phyloP scores from a whole-genome alignment of 2,329 filamentous ascomycete species.

The Xylaria sp. region DNA sequence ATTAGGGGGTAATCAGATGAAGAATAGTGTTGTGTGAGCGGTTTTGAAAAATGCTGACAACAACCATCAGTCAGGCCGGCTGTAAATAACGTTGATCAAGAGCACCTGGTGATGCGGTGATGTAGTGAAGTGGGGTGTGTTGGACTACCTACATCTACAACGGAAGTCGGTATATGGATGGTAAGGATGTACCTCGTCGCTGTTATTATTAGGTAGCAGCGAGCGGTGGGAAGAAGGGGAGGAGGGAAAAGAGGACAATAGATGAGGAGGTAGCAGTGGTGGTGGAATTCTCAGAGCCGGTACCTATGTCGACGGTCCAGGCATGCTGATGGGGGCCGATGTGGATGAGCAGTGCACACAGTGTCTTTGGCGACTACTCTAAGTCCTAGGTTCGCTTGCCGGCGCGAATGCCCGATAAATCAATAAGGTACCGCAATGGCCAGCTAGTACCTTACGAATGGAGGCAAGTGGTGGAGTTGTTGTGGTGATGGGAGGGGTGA shows the following conservation, averaged over 20 bases:
- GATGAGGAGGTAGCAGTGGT: conserved; percentile 26
- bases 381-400: conserved; percentile 32
- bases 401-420: conserved; percentile 29
- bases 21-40: conserved; percentile 33
- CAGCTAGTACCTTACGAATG: conserved; percentile 28
- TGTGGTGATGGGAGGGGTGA: conserved; percentile 27
- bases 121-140: conserved; percentile 37
- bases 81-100: conserved; percentile 36
- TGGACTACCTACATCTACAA: conserved; percentile 24
- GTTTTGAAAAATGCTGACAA: conserved; percentile 32
- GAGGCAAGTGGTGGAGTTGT: conserved; percentile 34
- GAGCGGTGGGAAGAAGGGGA: conserved; percentile 10
- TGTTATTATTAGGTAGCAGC: conserved; percentile 29
- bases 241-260: conserved; percentile 18
- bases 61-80: conserved; percentile 37
- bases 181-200: conserved; percentile 20
- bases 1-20: conserved; percentile 27
- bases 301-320: conserved; percentile 34
- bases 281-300: conserved; percentile 33
- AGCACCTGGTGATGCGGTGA: conserved; percentile 36
- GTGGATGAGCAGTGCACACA: conserved; percentile 37
- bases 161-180: conserved; percentile 10
- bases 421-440: conserved; percentile 25
- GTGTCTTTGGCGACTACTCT: conserved; percentile 28
- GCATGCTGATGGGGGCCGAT: conserved; percentile 35